Base-by-base conservation (phyloP, 306 rosid genomes). In the Prunus kanzakura region DNA sequence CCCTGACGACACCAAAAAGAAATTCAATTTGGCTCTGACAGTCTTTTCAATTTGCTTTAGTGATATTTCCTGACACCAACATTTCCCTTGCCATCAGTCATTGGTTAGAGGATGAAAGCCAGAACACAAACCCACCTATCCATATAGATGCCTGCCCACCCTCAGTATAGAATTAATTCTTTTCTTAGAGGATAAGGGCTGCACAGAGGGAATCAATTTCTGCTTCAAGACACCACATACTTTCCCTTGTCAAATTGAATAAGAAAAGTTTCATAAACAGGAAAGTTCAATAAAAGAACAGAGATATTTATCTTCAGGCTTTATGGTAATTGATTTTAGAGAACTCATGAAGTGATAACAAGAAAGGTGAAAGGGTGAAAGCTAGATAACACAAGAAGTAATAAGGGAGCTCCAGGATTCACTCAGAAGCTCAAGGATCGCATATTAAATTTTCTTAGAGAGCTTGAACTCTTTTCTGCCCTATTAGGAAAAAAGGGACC, bases 1-100 rank as follows among this genome's bases (percentile, higher is more conserved):
- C 78, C 78, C 98, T 92, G 89, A 76, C 64, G 46, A 76, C 80
- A 83, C 67, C 58, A 60, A 35, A 67, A 43, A 41, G 6, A 61
- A 7, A 49, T 58, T 76, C 32, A 80, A 76, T 74, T 76, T n/a
- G 29, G 60, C 51, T 70, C 74, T 73, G 63, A 77, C 57, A 55
- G 57, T 69, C 14, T 55, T 51, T 41, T 69, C 25, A 41, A 49
- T 52, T 66, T 50, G 16, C 52, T 55, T 67, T 7, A 16, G 61
- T 66, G 27, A 11, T 18, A 66, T 49, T 63, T 58, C 49, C n/a
- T 46, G 68, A 57, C 61, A 19, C 27, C 47, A 41, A 38, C 54
- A 35, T 11, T 35, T 57, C 45, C 43, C 57, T 38, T 60, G 67
- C 35, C 41, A 19, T 14, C 3, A 14, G 30, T 50, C 25, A 80